Evolutionary conservation across 176 grass and related monocot genomes (phyloP).

Genomic region (Carex littledalei): DNA sequence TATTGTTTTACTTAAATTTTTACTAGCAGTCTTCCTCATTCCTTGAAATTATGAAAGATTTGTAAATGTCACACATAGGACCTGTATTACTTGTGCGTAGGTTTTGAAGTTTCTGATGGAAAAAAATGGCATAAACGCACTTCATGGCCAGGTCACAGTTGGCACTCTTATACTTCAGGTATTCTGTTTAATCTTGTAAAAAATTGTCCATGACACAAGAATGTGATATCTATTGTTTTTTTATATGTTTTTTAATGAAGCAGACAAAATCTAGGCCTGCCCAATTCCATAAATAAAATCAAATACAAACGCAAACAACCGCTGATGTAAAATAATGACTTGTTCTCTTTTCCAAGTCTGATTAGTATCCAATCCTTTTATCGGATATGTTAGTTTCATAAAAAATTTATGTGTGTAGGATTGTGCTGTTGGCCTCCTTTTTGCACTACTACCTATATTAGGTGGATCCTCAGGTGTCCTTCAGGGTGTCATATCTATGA

Average conservation of each 20-base stretch:
- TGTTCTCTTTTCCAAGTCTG: not conserved
- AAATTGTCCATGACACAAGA: not conserved
- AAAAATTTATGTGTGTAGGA: constrained; percentile 40
- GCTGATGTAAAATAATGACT: not conserved
- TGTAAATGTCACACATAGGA: not conserved
- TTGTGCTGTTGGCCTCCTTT: constrained; percentile 97
- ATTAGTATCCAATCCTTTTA: not conserved
- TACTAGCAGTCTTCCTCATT: not conserved
- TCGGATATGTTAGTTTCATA: not conserved
- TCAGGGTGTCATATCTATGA: constrained; percentile 86
- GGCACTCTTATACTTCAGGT: constrained; percentile 97
- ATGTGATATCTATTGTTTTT: constrained; percentile 14
- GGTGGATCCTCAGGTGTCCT: constrained; percentile 84
- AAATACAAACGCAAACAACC: not conserved
- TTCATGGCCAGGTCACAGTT: constrained; percentile 95
- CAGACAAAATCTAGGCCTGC: not conserved
- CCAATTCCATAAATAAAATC: not conserved
- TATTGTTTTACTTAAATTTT: not conserved
- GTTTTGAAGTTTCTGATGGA: constrained; percentile 99
- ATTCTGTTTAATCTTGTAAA: constrained; percentile 2
- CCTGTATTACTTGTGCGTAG: constrained; percentile 30
- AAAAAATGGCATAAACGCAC: constrained; percentile 90
- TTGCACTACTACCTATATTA: constrained; percentile 95
- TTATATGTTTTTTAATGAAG: not conserved
- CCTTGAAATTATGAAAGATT: not conserved